Evolutionary conservation across 768 basidiomycete genomes (phyloP).

Genomic region (Calvatia gigantea): DNA sequence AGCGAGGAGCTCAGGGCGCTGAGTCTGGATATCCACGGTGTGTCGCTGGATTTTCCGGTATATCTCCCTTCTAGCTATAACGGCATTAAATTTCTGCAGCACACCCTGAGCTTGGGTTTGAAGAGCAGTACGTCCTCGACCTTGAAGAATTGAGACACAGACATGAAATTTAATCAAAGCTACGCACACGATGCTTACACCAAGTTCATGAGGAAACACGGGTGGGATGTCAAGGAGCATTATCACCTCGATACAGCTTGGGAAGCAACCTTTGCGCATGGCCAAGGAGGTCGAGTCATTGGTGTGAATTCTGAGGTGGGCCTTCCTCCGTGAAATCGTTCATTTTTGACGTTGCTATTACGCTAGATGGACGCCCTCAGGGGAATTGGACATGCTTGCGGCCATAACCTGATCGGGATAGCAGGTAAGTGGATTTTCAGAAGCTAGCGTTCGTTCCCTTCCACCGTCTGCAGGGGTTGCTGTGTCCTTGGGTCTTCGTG

Average conservation of each 20-base stretch:
- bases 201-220: conserved; percentile 60
- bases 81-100: conserved; percentile 31
- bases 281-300: conserved; percentile 63
- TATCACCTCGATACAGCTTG: conserved; percentile 71
- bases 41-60: conserved; percentile 9
- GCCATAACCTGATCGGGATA: conserved; percentile 82
- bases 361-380: conserved; percentile 59
- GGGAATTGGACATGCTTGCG: conserved; percentile 70
- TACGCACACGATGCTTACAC: conserved; percentile 72
- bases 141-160: neutral
- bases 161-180: conserved; percentile 27
- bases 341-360: neutral
- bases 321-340: neutral
- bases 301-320: conserved; percentile 76
- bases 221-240: conserved; percentile 60
- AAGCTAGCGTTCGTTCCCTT: neutral
- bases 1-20: conserved; percentile 52
- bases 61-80: neutral
- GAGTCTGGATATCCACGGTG: conserved; percentile 74
- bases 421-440: conserved; percentile 24
- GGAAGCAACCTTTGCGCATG: conserved; percentile 64
- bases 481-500: conserved; percentile 65
- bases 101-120: conserved; percentile 65
- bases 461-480: conserved; percentile 49
- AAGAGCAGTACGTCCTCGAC: conserved; percentile 51